Percentiles rank a stretch among this genome's conserved stretches.
Evolutionary conservation across 2,329 filamentous ascomycete genomes (phyloP).

Genomic region (Aspergillus fumigatus): DNA sequence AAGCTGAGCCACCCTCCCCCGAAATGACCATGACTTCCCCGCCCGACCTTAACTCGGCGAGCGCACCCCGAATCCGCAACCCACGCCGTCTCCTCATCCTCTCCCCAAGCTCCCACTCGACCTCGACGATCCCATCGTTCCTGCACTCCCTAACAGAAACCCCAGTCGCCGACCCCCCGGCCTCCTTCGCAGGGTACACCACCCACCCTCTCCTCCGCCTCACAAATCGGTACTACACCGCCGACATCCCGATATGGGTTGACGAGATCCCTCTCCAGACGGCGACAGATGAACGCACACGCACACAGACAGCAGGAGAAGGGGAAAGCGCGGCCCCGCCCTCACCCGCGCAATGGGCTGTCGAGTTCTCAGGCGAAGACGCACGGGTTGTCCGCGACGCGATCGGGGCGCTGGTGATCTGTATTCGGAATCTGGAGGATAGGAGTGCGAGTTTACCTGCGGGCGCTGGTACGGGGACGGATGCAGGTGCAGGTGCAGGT

Average conservation of each 20-base stretch:
- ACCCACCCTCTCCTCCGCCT: conserved; percentile 40
- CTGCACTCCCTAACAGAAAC: conserved; percentile 34
- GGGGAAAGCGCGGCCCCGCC: conserved; percentile 7
- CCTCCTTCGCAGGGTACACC: conserved; percentile 44
- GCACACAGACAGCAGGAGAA: conserved; percentile 1
- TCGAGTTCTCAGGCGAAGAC: conserved; percentile 38
- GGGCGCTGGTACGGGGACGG: no score
- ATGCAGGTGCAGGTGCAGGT: no score
- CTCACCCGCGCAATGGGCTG: conserved; percentile 31
- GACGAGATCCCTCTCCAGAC: conserved; percentile 37
- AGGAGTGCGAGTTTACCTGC: not conserved
- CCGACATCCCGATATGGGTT: conserved; percentile 44
- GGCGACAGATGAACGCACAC: not conserved
- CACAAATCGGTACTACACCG: conserved; percentile 41
- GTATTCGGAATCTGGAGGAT: conserved; percentile 27
- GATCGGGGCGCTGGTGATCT: conserved; percentile 40
- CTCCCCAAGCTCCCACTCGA: conserved; percentile 33
- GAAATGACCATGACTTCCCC: not conserved
- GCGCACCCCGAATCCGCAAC: conserved; percentile 27
- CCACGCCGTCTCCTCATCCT: conserved; percentile 41
- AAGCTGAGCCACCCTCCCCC: conserved; percentile 2
- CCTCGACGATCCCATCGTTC: conserved; percentile 33
- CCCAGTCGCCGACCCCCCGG: conserved; percentile 19
- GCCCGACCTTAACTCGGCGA: not conserved
- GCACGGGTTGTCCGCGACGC: conserved; percentile 43